Base-by-base conservation (phyloP, 441 rosid genomes). In the Daphne laureola region DNA sequence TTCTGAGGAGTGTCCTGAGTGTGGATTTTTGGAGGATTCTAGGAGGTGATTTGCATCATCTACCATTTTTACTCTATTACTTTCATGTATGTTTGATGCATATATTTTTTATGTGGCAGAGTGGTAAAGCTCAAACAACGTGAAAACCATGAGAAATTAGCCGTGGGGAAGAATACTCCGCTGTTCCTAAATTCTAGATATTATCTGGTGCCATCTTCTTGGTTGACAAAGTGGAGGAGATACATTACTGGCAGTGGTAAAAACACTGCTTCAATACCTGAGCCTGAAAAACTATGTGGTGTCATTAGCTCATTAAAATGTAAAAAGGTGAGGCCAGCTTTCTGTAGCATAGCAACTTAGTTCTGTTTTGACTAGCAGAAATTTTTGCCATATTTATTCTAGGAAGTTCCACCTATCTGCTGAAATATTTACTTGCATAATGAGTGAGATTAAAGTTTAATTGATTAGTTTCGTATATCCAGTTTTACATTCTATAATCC, bases 11-110 rank as follows among this genome's bases (percentile, higher is more conserved):
- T 94, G 99, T 65, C 64, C 72, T 23, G 69, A 84, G 54, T 94
- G 99, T 78, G 99, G 97, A 50, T 81, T 86, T 75, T 56, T 80
- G 59, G 97, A 87, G 75, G 95, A 87, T 78, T 77, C 87, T 61
- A 65, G 79, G 62, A 87, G 97, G 99, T 94, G 51, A 72, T 61
- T 59, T 67, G 47, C 64, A 43, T 36, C 51, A 64, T 51, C 43
- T 63, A 12, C 41, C n/a, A n/a, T 41, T 51, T 44, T 51, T 43
- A 43, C 9, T 61, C 0, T 60, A 40, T 43, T 45, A 50, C 45
- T 43, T 17, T 15, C 17, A 38, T 13, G 17, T 63, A 18, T 21
- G 50, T 48, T 49, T 62, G 59, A 75, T 76, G 69, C 67, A 53
- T 68, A 21, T 38, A 38, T 59, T 59, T 44, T 50, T 56, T 57